Base-by-base conservation (phyloP, 202 grass and related monocot species). In the Brachypodium distachyon region DNA sequence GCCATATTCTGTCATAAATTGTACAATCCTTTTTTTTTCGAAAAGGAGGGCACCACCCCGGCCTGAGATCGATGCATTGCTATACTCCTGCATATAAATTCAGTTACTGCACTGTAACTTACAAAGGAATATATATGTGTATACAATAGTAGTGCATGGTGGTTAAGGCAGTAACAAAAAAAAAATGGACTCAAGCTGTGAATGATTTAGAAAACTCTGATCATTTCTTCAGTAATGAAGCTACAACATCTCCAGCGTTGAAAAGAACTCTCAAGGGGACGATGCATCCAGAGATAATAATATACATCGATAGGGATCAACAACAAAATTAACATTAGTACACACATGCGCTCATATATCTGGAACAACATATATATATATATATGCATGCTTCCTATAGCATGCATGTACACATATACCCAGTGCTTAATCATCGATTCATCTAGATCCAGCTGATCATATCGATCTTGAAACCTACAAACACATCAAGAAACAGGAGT, bases 381-480 rank as follows among this genome's bases (percentile, higher is more conserved):
- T 8, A 43, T 44, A 41, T 46, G 17, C 25, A 48, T 77, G 78
- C 79, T 87, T 57, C n/a, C 18, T 39, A n/a, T n/a, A 41, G 66
- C 73, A 65, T 61, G 42, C 50, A 57, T 34, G 44, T 44, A 34
- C 39, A 67, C 9, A 57, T 48, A 39, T 65, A n/a, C n/a, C n/a
- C n/a, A n/a, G n/a, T n/a, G n/a, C n/a, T 71, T 55, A 63, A 73
- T 65, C 40, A 51, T 82, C 39, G 49, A 47, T 44, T 10, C 4
- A 10, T 6, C 39, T 18, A 28, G 57, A 34, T 70, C 40, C 31
- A 58, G 50, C 18, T 54, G 32, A 72, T 83, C 55, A 88, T 72
- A 56, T 48, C 25, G 81, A 62, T 54, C 76, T 88, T 9, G 70
- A 79, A 63, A 88, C 86, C 86, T 88, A n/a, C 7, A 4, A 49